Conservation (phyloP, 192 early-diverging fungal genomes). For the Radiomyces spectabilis region DNA sequence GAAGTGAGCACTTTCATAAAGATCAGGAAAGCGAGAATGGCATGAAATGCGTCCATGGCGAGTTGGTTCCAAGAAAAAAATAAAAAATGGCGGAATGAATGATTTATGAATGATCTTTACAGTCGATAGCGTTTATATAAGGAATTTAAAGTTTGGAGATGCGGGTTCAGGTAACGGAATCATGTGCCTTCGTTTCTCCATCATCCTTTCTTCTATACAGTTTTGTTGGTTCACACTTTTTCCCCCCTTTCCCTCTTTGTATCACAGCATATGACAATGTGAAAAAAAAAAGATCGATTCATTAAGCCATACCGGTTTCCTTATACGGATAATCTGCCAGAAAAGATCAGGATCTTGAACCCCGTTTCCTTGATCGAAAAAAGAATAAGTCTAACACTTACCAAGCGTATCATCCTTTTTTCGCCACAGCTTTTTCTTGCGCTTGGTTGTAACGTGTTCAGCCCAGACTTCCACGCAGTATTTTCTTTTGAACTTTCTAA, state of each 20-base stretch:
- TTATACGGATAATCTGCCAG: conserved; percentile 18
- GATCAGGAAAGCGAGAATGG: not conserved
- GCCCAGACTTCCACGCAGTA: conserved; percentile 74
- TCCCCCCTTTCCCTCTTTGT: no score
- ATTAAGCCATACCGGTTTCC: conserved; percentile 6
- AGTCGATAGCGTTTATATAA: not conserved
- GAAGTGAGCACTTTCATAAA: not conserved
- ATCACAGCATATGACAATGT: not conserved
- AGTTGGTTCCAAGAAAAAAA: no score
- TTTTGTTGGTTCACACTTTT: no score
- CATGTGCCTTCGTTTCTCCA: not conserved
- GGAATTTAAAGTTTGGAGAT: not conserved
- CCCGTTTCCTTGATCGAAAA: not conserved
- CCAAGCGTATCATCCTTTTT: conserved; percentile 51
- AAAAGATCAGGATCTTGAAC: not conserved
- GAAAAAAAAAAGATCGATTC: not conserved
- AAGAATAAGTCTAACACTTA: not conserved
- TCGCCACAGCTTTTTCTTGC: conserved; percentile 82
- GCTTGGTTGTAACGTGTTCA: conserved; percentile 64
- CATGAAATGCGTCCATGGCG: not conserved
- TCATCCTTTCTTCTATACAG: no score
- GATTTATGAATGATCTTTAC: not conserved
- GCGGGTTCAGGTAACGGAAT: not conserved
- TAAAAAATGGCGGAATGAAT: no score
- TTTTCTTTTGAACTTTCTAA: conserved; percentile 77